Conservation (phyloP, 2,329 filamentous ascomycete species). For the Aspergillus japonicus region DNA sequence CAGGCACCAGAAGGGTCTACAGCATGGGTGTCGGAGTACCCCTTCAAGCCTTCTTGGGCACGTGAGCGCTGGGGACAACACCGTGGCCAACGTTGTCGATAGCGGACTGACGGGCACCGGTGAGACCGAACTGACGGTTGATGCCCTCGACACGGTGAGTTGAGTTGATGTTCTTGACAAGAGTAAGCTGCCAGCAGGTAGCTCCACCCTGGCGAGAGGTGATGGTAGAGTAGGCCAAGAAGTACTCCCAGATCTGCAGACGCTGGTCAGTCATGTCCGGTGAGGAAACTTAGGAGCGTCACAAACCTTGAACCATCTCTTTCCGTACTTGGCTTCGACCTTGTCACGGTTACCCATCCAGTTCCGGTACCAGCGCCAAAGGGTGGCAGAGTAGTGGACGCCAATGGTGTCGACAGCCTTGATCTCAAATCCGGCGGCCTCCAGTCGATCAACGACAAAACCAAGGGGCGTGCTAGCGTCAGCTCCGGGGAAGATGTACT, state of each 20-base stretch:
- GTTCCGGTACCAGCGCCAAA: constrained; percentile 99
- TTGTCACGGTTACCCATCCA: constrained; percentile 94
- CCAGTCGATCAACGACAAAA: constrained; percentile 79
- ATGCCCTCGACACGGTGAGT: constrained; percentile 79
- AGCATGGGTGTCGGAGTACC: neutral
- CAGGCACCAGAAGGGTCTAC: neutral
- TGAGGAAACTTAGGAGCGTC: neutral
- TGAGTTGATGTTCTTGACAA: constrained; percentile 88
- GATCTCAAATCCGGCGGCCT: constrained; percentile 84
- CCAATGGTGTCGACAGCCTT: constrained; percentile 91
- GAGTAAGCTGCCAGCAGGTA: constrained; percentile 81
- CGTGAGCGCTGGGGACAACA: constrained; percentile 35
- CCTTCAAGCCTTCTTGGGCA: constrained; percentile 31
- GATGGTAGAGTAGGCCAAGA: constrained; percentile 83
- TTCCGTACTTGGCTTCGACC: constrained; percentile 91
- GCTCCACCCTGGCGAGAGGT: constrained; percentile 78
- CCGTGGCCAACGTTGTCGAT: constrained; percentile 36
- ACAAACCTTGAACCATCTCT: constrained; percentile 89
- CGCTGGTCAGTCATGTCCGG: neutral
- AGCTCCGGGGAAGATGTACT: constrained; percentile 96
- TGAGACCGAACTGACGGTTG: constrained; percentile 65
- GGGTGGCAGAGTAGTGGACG: constrained; percentile 92
- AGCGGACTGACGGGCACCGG: constrained; percentile 60
- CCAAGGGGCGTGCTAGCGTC: constrained; percentile 92
- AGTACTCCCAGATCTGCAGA: constrained; percentile 80